These are phyloP conservation scores for Arabidopsis arenosa DNA, from an alignment of 345 rosid species.

Conservation along the genomic window DNA sequence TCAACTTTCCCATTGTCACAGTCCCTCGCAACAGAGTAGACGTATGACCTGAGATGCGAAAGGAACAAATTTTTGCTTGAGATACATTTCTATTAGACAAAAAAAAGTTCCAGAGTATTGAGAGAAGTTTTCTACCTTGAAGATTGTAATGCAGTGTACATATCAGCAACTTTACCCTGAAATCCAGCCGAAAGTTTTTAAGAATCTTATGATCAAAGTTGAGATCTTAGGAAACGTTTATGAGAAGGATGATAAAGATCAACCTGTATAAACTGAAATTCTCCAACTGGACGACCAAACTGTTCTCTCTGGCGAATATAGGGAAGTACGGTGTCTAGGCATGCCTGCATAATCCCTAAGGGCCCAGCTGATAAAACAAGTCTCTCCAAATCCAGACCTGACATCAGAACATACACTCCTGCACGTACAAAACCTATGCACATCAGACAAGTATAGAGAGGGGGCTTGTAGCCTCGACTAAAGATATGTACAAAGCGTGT, in stretches of 20 bases:
- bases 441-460: conserved; percentile 19
- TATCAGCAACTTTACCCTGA: conserved; percentile 96
- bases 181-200: background rate
- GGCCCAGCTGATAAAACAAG: conserved; percentile 96
- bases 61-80: conserved; percentile 1
- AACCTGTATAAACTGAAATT: conserved; percentile 95
- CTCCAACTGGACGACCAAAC: conserved; percentile 91
- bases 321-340: conserved; percentile 93
- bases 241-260: conserved; percentile 27
- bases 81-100: background rate
- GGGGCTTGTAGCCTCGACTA: background rate
- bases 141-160: conserved; percentile 89
- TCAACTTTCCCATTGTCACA: conserved; percentile 77
- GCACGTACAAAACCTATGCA: conserved; percentile 32
- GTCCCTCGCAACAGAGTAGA: conserved; percentile 86
- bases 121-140: conserved; percentile 61
- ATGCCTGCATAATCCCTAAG: conserved; percentile 94
- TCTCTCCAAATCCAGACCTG: conserved; percentile 94
- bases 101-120: background rate
- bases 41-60: conserved; percentile 68
- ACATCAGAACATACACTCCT: conserved; percentile 97
- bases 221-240: background rate
- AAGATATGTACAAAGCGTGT: conserved; percentile 9
- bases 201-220: background rate
- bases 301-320: conserved; percentile 81